These are phyloP conservation scores for Colletotrichum acutatum DNA, from an alignment of 2,329 filamentous ascomycete genomes.

Conservation along the genomic window DNA sequence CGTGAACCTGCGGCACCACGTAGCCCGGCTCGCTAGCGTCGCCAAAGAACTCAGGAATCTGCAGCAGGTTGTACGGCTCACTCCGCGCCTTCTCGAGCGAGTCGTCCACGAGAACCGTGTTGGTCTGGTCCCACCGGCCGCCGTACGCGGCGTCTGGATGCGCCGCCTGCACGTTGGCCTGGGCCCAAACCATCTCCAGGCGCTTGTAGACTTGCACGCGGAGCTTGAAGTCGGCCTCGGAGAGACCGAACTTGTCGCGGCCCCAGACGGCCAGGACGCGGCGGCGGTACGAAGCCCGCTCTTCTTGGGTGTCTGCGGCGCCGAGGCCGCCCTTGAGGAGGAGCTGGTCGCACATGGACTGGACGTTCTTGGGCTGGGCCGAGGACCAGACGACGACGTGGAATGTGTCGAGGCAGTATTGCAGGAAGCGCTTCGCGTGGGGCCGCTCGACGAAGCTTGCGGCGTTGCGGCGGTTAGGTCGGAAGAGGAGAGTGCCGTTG, in stretches of 20 bases:
- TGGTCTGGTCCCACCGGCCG: conserved; percentile 78
- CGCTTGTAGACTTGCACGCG: conserved; percentile 93
- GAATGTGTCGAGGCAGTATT: conserved; percentile 80
- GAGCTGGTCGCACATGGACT: conserved; percentile 72
- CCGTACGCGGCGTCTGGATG: conserved; percentile 55
- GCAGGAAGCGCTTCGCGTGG: conserved; percentile 74
- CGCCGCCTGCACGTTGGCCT: conserved; percentile 53
- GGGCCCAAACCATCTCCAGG: conserved; percentile 76
- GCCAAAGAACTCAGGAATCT: conserved; percentile 80
- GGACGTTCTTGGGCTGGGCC: conserved; percentile 78
- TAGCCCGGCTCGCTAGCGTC: conserved; percentile 50
- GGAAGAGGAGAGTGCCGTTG: conserved; percentile 88
- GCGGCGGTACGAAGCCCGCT: conserved; percentile 54
- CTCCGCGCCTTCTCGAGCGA: conserved; percentile 80
- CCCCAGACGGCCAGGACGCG: conserved; percentile 79
- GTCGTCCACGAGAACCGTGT: conserved; percentile 93
- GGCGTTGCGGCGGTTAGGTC: conserved; percentile 64
- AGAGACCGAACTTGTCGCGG: conserved; percentile 80
- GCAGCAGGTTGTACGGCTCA: conserved; percentile 86
- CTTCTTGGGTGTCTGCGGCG: neutral
- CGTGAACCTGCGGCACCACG: conserved; percentile 68
- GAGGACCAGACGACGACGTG: conserved; percentile 92
- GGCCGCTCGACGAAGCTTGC: conserved; percentile 73
- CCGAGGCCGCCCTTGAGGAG: conserved; percentile 51
- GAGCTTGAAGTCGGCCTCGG: conserved; percentile 68